Percentiles rank a stretch among this genome's conserved stretches.
phyloP scores from a whole-genome alignment of 2,329 filamentous ascomycete genomes.

The Calcarisporium arbuscula region DNA sequence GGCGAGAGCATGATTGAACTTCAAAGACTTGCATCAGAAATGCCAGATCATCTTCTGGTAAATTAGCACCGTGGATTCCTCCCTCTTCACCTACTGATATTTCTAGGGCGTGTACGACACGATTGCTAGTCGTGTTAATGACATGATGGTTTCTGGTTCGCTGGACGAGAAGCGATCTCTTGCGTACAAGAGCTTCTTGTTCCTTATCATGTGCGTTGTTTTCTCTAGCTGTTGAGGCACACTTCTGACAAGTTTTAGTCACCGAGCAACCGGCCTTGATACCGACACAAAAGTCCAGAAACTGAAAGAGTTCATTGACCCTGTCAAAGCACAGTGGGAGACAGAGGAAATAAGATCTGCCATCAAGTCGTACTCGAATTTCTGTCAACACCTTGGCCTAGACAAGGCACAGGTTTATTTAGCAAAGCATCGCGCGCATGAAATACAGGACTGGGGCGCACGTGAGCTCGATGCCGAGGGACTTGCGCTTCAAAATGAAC shows the following conservation, averaged over 20 bases:
- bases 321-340: constrained; percentile 76
- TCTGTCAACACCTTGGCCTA: constrained; percentile 73
- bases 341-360: constrained; percentile 60
- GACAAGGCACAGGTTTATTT: constrained; percentile 78
- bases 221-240: background rate
- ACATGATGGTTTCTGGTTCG: constrained; percentile 66
- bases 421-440: constrained; percentile 63
- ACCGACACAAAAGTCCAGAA: constrained; percentile 63
- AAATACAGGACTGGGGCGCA: constrained; percentile 75
- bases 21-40: constrained; percentile 80
- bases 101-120: constrained; percentile 73
- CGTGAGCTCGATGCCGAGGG: constrained; percentile 74
- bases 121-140: constrained; percentile 74
- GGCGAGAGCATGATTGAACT: constrained; percentile 79
- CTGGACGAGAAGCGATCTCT: constrained; percentile 78
- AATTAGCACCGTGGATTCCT: constrained; percentile 17
- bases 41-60: constrained; percentile 82
- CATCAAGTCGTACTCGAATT: constrained; percentile 68
- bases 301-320: constrained; percentile 71
- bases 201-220: constrained; percentile 71
- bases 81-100: background rate
- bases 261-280: constrained; percentile 74
- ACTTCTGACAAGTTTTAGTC: constrained; percentile 41
- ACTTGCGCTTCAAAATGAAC: constrained; percentile 67
- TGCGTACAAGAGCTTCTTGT: constrained; percentile 83